Evolutionary conservation across 179 eudicot species (phyloP).

Genomic region (Drosera spatulata): DNA sequence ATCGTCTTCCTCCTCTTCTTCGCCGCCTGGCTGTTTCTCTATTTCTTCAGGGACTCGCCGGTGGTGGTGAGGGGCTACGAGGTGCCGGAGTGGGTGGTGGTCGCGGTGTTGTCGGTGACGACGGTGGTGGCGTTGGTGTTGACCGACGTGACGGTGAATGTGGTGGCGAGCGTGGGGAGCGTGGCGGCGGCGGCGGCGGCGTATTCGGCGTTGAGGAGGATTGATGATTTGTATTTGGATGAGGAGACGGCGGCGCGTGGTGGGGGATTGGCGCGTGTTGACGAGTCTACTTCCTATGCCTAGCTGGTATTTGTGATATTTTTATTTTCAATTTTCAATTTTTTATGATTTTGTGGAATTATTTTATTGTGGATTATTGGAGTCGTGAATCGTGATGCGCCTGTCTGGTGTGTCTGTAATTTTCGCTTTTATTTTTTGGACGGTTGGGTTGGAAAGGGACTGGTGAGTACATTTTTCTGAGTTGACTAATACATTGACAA

Average conservation of each 20-base stretch:
- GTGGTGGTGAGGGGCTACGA: constrained; percentile 15
- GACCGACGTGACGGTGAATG: constrained; percentile 22
- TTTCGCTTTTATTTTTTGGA: no score
- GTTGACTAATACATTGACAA: no score
- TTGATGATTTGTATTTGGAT: constrained; percentile 20
- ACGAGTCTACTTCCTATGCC: constrained; percentile 1
- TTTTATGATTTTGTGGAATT: no score
- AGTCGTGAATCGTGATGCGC: no score
- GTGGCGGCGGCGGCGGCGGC: constrained; percentile 19
- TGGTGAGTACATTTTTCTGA: no score
- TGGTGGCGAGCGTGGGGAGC: constrained; percentile 18
- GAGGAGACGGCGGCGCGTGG: constrained; percentile 8
- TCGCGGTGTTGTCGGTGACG: constrained; percentile 20
- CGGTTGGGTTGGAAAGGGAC: no score
- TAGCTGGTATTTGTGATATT: not conserved
- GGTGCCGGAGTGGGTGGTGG: constrained; percentile 30
- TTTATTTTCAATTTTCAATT: no score
- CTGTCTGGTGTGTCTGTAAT: no score
- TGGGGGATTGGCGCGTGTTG: constrained; percentile 1
- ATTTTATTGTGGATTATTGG: no score
- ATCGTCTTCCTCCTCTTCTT: constrained; percentile 33
- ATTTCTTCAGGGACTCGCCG: constrained; percentile 50
- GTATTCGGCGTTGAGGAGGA: constrained; percentile 30
- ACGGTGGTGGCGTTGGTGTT: constrained; percentile 27
- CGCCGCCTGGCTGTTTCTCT: constrained; percentile 44